Base-by-base conservation (phyloP, 768 basidiomycete species). In the Rossbeevera mucosa region DNA sequence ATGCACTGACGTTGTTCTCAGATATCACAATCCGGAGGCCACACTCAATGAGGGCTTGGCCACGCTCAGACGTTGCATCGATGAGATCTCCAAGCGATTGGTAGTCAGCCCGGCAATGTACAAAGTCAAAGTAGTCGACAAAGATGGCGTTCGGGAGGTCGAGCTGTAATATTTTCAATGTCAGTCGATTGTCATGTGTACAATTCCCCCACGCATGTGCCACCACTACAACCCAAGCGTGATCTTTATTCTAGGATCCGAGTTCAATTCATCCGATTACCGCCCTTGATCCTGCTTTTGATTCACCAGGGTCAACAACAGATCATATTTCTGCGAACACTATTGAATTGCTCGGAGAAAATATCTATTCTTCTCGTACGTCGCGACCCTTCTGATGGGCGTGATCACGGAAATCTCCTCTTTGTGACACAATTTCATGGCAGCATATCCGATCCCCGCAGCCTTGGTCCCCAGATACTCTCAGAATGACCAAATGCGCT, bases 21-120 rank as follows among this genome's bases (percentile, higher is more conserved):
- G 91, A 59, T 98, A 96, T 70, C 94, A 97, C 68, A 81, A 93
- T 69, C 93, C 94, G 0, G 85, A 90, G 36, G 92, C 88, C 26
- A 69, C 83, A 2, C 71, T 93, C 20, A 90, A 93, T 59, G 91
- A 95, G 61, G 96, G 93, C 4, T 71, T 97, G 21, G 90, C 79
- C 1, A 82, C 87, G 3, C 74, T 98, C 53, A 83, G 78, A 65
- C 85, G 92, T 58, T 97, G 94, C 69, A 83, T 98, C 54, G 76
- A 86, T 55, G 92, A 98, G 72, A 88, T 95, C 2, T 71, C 91
- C 33, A 89, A 90, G 74, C 81, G 92, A 49, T 66, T 92, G 56
- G 82, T 90, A 47, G 84, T 95, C 52, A 81, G 82, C 56, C 84
- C 88, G 1, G 86, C 83, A 40, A 84, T 76, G 60, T 95, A 91